Conservation (phyloP, 352 stramenopile species). For the Phytopythium aichiense region DNA sequence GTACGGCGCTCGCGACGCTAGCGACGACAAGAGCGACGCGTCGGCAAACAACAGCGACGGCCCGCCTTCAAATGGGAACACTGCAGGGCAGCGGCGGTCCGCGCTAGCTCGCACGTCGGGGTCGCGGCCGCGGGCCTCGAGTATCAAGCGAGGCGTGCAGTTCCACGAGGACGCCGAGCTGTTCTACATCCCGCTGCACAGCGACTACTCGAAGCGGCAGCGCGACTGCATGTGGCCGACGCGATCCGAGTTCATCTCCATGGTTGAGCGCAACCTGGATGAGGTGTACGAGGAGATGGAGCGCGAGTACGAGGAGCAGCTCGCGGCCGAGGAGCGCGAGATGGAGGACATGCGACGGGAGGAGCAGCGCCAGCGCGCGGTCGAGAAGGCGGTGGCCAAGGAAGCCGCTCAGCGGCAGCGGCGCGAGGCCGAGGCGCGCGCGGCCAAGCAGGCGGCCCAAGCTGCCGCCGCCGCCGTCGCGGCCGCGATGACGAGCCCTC, state of each 20-base stretch:
- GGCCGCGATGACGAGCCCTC: not conserved
- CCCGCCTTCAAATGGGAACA: not conserved
- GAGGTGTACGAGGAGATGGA: conserved; percentile 87
- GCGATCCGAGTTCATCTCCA: conserved; percentile 74
- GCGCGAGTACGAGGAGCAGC: conserved; percentile 75
- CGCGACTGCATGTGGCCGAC: conserved; percentile 85
- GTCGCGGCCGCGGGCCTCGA: conserved; percentile 21
- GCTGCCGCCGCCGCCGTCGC: not conserved
- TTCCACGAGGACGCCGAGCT: conserved; percentile 81
- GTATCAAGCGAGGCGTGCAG: conserved; percentile 40
- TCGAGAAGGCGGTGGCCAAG: conserved; percentile 17
- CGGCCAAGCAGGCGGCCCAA: conserved; percentile 13
- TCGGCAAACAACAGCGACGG: conserved; percentile 11
- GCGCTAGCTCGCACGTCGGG: conserved; percentile 11
- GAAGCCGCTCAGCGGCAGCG: conserved; percentile 6
- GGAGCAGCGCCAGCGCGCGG: conserved; percentile 48
- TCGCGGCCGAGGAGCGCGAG: conserved; percentile 53
- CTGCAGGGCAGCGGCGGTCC: not conserved
- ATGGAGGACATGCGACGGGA: conserved; percentile 73
- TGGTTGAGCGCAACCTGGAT: conserved; percentile 88
- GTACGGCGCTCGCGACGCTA: conserved; percentile 44
- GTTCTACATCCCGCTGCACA: conserved; percentile 83
- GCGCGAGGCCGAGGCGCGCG: conserved; percentile 15
- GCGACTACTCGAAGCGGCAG: conserved; percentile 84
- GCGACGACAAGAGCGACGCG: conserved; percentile 20